These are phyloP conservation scores for Coniochaeta sp. DNA, from an alignment of 2,329 filamentous ascomycete genomes.

Conservation along the genomic window DNA sequence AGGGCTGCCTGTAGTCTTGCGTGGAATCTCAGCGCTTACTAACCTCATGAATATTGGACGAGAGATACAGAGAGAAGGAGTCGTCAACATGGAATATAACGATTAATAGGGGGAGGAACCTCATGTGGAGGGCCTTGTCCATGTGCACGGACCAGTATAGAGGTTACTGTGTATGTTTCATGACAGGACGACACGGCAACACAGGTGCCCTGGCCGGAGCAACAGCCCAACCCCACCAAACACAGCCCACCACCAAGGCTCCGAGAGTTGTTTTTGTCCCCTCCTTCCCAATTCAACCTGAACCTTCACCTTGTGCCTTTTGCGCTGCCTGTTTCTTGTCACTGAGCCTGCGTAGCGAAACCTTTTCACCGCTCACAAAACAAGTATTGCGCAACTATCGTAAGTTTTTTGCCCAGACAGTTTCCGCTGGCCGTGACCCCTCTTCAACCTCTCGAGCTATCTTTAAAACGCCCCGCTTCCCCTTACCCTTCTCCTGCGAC, in stretches of 20 bases:
- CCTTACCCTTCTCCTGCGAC: not conserved
- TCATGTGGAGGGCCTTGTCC: not conserved
- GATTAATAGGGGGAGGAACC: not conserved
- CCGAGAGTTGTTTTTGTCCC: constrained; percentile 2
- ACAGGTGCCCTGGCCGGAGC: not conserved
- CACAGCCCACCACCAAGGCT: not conserved
- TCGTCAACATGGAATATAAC: no score
- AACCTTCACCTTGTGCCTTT: not conserved
- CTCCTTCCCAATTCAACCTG: not conserved
- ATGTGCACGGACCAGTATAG: not conserved
- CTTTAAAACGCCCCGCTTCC: constrained; percentile 2
- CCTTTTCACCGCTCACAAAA: not conserved
- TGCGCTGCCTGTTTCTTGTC: not conserved
- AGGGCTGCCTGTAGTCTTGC: not conserved
- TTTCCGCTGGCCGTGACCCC: not conserved
- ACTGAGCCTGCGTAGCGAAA: not conserved
- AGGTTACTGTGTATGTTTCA: not conserved
- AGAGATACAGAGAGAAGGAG: not conserved
- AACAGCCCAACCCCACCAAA: constrained; percentile 1
- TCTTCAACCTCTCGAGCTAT: not conserved
- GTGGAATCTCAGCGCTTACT: not conserved
- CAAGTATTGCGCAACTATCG: not conserved
- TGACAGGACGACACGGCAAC: not conserved
- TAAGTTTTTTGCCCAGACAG: not conserved
- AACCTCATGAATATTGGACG: no score